A percentile compares a stretch with the other conserved stretches of the same genome.
Evolutionary conservation across 345 rosid genomes (phyloP).

Genomic region (Brassica incana): DNA sequence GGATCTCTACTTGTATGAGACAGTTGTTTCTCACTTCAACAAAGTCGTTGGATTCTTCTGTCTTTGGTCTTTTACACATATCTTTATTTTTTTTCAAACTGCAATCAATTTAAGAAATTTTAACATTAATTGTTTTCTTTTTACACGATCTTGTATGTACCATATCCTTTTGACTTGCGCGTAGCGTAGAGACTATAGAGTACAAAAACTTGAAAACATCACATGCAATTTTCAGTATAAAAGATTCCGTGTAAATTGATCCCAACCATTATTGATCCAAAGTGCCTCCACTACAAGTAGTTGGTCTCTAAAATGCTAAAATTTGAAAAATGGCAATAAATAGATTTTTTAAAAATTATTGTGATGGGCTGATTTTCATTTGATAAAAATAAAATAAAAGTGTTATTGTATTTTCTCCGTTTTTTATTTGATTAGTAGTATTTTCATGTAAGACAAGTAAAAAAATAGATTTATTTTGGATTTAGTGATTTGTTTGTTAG

Average conservation of each 20-base stretch:
- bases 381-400: background rate
- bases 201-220: constrained; percentile 30
- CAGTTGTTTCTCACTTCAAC: constrained; percentile 40
- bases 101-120: constrained; percentile 11
- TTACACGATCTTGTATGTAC: constrained; percentile 5
- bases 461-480: background rate
- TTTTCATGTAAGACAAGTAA: background rate
- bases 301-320: constrained; percentile 23
- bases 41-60: constrained; percentile 32
- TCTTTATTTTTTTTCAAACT: background rate
- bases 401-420: background rate
- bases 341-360: background rate
- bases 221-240: constrained; percentile 26
- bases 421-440: background rate
- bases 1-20: constrained; percentile 34
- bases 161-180: constrained; percentile 30
- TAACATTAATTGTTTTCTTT: background rate
- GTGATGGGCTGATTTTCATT: background rate
- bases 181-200: constrained; percentile 25
- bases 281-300: constrained; percentile 31
- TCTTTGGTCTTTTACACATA: constrained; percentile 15
- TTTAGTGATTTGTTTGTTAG: background rate
- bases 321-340: background rate
- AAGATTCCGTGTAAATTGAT: constrained; percentile 11
- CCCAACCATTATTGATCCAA: constrained; percentile 25